Conservation (phyloP, 1,284 basidiomycete species). For the Tilletia caries region DNA sequence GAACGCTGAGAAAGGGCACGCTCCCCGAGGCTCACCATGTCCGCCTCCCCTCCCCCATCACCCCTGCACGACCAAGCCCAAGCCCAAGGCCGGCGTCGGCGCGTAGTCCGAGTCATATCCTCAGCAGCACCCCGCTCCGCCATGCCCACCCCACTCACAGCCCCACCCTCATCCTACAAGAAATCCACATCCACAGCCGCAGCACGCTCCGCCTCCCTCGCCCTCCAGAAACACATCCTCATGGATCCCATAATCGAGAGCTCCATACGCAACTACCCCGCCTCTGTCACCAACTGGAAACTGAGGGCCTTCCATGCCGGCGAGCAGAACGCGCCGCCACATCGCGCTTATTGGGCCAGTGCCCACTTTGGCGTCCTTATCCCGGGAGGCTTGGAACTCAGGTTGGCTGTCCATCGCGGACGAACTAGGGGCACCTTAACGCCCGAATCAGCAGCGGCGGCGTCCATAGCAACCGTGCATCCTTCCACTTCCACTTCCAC, state of each 20-base stretch:
- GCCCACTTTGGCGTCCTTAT: background rate
- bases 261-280: background rate
- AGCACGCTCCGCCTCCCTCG: background rate
- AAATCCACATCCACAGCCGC: background rate
- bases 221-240: background rate
- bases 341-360: background rate
- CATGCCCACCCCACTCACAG: slow-evolving; percentile 3
- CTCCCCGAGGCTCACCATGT: background rate
- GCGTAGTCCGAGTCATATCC: background rate
- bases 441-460: too few species aligned
- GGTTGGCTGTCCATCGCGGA: background rate
- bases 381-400: background rate
- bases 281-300: background rate
- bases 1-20: background rate
- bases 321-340: background rate
- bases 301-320: background rate
- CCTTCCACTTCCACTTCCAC: too few species aligned
- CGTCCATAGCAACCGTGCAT: too few species aligned
- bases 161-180: background rate
- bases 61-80: too few species aligned
- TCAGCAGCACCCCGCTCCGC: background rate
- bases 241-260: background rate
- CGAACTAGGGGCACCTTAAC: too few species aligned
- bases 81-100: too few species aligned
- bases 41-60: too few species aligned